phyloP scores from a whole-genome alignment of 2,329 filamentous ascomycete species.

The Colletotrichum sp. region DNA sequence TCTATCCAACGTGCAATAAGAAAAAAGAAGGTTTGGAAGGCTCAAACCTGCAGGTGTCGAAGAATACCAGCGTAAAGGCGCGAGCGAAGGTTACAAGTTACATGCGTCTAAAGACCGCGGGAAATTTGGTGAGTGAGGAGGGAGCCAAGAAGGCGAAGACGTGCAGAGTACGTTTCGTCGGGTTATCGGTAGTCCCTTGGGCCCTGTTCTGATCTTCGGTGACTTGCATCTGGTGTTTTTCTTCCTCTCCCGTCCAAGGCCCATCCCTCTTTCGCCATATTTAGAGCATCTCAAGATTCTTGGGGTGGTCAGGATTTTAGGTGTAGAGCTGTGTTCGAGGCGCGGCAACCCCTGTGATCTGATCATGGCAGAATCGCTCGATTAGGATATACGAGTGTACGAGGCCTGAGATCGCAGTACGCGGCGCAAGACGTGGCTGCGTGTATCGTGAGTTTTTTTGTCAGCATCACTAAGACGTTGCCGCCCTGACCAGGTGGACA shows the following conservation, averaged over 20 bases:
- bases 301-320: neutral
- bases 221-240: neutral
- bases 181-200: neutral
- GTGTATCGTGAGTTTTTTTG: neutral
- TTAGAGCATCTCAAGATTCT: neutral
- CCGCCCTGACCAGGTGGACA: neutral
- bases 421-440: neutral
- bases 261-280: neutral
- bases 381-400: neutral
- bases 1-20: neutral
- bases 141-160: neutral
- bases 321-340: neutral
- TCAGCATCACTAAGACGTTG: neutral
- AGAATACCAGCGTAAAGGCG: neutral
- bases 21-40: neutral
- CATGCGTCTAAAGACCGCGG: neutral
- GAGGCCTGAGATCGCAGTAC: neutral
- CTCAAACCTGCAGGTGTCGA: neutral
- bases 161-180: constrained; percentile 3
- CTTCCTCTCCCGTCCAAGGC: neutral
- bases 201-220: constrained; percentile 7
- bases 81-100: neutral
- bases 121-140: neutral
- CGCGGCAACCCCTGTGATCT: neutral
- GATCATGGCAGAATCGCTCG: neutral